phyloP scores from a whole-genome alignment of 2,329 filamentous ascomycete genomes.

The Sclerotinia borealis region DNA sequence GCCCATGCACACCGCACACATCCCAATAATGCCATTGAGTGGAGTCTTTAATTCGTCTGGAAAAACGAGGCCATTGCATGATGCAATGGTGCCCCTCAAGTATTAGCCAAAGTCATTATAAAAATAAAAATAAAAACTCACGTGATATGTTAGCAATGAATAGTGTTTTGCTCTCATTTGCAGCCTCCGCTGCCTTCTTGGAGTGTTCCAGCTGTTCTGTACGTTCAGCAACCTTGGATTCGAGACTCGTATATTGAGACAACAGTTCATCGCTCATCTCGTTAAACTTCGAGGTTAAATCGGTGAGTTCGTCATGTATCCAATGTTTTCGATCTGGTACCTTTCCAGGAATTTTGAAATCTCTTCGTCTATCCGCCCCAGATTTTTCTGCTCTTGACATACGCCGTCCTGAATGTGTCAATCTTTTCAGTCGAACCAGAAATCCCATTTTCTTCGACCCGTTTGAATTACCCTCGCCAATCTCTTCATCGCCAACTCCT shows the following conservation, averaged over 20 bases:
- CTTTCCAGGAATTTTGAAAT: conserved; percentile 79
- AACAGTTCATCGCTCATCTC: conserved; percentile 42
- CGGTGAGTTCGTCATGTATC: conserved; percentile 78
- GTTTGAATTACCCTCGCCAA: conserved; percentile 21
- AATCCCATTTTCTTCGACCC: conserved; percentile 31
- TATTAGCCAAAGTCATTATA: too few relatives aligned
- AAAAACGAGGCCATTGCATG: background rate
- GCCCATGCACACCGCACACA: conserved; percentile 90
- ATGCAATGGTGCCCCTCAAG: too few relatives aligned
- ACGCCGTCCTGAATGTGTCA: conserved; percentile 22
- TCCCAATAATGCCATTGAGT: conserved; percentile 89
- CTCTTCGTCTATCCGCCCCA: conserved; percentile 33
- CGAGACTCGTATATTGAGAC: conserved; percentile 77
- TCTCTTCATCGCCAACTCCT: conserved; percentile 19
- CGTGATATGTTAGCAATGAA: conserved; percentile 94
- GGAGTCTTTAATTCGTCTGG: conserved; percentile 49
- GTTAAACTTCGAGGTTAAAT: conserved; percentile 36
- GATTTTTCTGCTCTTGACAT: conserved; percentile 35
- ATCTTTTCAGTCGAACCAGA: conserved; percentile 25
- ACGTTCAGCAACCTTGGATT: conserved; percentile 76
- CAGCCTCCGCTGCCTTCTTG: conserved; percentile 89
- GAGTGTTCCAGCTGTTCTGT: conserved; percentile 81
- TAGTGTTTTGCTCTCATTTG: conserved; percentile 93
- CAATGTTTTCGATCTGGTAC: conserved; percentile 70
- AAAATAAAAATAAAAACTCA: too few relatives aligned